phyloP scores from a whole-genome alignment of 2,329 filamentous ascomycete genomes.

The Alternaria burnsii region DNA sequence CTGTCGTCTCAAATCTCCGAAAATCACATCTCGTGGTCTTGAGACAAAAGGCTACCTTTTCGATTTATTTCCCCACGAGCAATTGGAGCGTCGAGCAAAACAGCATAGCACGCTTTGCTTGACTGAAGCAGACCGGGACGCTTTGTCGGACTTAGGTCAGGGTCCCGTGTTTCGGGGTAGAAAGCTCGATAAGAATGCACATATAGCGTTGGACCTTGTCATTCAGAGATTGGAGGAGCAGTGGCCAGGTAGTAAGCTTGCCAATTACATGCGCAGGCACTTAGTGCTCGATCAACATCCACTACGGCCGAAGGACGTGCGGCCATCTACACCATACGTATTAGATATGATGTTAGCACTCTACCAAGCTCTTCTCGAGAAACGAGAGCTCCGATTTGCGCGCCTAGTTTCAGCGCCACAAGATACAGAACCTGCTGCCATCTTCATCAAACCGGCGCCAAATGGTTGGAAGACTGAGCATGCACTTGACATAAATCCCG shows the following conservation, averaged over 20 bases:
- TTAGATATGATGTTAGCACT: conserved; percentile 19
- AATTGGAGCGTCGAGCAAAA: background rate
- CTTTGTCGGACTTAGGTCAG: background rate
- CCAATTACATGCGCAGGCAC: background rate
- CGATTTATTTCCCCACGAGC: conserved; percentile 1
- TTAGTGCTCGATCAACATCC: conserved; percentile 5
- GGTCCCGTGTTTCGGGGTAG: background rate
- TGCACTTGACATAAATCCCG: background rate
- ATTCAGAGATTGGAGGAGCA: background rate
- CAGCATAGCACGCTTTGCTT: background rate
- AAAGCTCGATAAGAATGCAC: background rate
- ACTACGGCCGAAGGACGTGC: background rate
- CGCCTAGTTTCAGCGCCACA: conserved; percentile 8
- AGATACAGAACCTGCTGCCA: conserved; percentile 8
- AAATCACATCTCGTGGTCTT: conserved; percentile 13
- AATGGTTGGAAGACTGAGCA: background rate
- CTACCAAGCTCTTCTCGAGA: conserved; percentile 13
- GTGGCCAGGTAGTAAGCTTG: background rate
- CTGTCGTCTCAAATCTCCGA: conserved; percentile 23
- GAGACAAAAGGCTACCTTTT: conserved; percentile 23
- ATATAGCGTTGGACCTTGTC: background rate
- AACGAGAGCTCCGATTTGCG: conserved; percentile 16
- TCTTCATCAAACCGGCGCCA: conserved; percentile 16
- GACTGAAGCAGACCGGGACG: background rate
- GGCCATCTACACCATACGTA: conserved; percentile 10